Percentiles rank a stretch among this genome's conserved stretches.
These are phyloP conservation scores for Colletotrichum graminicola DNA, from an alignment of 2,329 filamentous ascomycete species.

Conservation along the genomic window DNA sequence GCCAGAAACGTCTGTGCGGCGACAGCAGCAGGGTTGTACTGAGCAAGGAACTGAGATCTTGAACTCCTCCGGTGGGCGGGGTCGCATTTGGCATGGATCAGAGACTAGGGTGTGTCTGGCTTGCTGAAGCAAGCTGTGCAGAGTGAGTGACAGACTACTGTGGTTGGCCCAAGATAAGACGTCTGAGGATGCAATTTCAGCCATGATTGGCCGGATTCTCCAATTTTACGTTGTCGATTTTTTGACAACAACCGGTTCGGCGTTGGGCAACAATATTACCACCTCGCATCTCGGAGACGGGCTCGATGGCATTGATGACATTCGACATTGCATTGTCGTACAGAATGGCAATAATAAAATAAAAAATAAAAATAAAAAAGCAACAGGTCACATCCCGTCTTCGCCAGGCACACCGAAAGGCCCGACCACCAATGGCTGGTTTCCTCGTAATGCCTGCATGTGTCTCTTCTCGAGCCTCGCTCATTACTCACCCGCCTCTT, in stretches of 20 bases:
- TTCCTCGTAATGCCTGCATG: constrained; percentile 20
- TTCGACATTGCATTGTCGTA: constrained; percentile 6
- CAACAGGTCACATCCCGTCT: constrained; percentile 16
- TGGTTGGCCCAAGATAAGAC: constrained; percentile 61
- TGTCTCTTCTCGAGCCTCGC: constrained; percentile 19
- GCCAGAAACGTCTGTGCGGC: constrained; percentile 34
- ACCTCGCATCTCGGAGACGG: background rate
- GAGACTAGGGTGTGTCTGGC: constrained; percentile 31
- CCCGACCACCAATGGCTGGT: constrained; percentile 30
- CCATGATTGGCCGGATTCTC: constrained; percentile 53
- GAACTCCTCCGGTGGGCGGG: constrained; percentile 36
- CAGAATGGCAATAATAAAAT: background rate
- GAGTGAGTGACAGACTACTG: constrained; percentile 38
- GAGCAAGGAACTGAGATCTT: constrained; percentile 38
- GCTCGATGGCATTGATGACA: background rate
- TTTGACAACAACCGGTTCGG: constrained; percentile 40
- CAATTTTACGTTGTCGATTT: constrained; percentile 57
- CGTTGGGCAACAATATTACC: constrained; percentile 18
- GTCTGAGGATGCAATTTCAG: constrained; percentile 41
- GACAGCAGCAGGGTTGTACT: constrained; percentile 23
- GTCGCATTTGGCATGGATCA: constrained; percentile 34
- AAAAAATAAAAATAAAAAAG: background rate
- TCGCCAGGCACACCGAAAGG: constrained; percentile 2
- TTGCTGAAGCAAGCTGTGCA: constrained; percentile 33
- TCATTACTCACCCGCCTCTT: constrained; percentile 6